Evolutionary conservation across 345 rosid genomes (phyloP).

Genomic region (Pistacia atlantica): DNA sequence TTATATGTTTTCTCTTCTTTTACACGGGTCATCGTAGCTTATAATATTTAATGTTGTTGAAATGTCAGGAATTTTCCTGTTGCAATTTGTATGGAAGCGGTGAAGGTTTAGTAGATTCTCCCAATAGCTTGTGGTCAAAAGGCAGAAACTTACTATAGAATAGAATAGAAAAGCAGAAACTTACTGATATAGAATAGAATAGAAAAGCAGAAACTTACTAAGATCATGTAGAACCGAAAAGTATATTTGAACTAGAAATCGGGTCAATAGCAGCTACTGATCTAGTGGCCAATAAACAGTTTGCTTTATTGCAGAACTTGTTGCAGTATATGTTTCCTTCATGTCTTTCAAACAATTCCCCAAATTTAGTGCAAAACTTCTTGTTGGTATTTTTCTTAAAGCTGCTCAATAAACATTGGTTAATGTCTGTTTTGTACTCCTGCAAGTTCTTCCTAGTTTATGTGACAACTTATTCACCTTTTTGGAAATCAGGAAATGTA

Average conservation of each 20-base stretch:
- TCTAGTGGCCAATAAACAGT: not conserved
- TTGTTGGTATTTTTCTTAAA: too few species aligned
- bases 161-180: not conserved
- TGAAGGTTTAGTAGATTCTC: slow-evolving; percentile 1
- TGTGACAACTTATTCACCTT: too few species aligned
- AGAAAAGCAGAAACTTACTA: not conserved
- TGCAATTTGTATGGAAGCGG: not conserved
- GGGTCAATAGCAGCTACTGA: not conserved
- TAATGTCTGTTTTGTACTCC: too few species aligned
- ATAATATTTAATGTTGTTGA: not conserved
- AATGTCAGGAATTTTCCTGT: not conserved
- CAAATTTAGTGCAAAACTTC: too few species aligned
- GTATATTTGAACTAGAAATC: not conserved
- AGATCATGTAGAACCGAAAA: not conserved
- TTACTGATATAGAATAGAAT: not conserved
- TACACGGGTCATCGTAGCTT: not conserved
- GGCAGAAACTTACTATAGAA: not conserved
- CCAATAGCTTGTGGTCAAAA: not conserved
- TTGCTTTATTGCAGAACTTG: not conserved
- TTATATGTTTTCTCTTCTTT: not conserved
- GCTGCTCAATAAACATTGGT: too few species aligned
- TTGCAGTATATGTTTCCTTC: not conserved
- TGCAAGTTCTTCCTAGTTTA: too few species aligned
- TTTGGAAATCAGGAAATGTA: too few species aligned
- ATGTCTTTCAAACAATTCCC: not conserved